Evolutionary conservation across 495 filamentous ascomycete species (phyloP), one percentile per base, ranked within the genome.

Genomic region (Acidomyces sp.): DNA sequence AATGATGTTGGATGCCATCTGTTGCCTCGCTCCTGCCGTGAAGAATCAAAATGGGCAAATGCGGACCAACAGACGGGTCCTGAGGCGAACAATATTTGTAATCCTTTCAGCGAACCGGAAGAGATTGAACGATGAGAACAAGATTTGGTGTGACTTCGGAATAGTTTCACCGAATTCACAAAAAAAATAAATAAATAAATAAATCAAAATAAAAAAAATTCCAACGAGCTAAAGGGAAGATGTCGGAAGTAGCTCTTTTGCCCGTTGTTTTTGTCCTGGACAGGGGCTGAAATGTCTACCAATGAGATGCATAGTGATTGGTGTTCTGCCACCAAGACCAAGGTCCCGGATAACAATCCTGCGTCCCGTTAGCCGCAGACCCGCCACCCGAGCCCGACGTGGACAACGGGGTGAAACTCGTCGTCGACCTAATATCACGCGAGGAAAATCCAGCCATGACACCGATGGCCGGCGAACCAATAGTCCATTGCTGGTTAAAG

Each of bases 401-500:
- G 4, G 31, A 3, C 2, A 49, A 18, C 20, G 40, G 45, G 20
- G 17, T 37, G 23, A 49, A 37, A 5, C 9, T 37, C 6, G 39
- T 32, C 16, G 39, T 49, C 5, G 20, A 15, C 18, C 37, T 26
- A 19, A 47, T 42, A 31, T 53, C 51, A 12, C 51, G 35, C 12
- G 41, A 46, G 24, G 48, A 51, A 23, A 49, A 49, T 15, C 46
- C 46, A 17, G 43, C 51, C 34, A 37, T 20, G 17, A 47, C 38
- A 9, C 37, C 35, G 19, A 47, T 43, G 18, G 16, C 25, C 3
- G 43, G 31, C 5, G 17, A 13, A 1, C 38, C 37, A 16, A 44
- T 55, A 35, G 19, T 40, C 80, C 78, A 85, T 22, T 66, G 57
- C 62, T 82, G 78, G 24, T 57, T 60, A 10, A 49, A 58, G 0